phyloP scores from a whole-genome alignment of 2,329 filamentous ascomycete genomes.

The Cercospora berteroae region DNA sequence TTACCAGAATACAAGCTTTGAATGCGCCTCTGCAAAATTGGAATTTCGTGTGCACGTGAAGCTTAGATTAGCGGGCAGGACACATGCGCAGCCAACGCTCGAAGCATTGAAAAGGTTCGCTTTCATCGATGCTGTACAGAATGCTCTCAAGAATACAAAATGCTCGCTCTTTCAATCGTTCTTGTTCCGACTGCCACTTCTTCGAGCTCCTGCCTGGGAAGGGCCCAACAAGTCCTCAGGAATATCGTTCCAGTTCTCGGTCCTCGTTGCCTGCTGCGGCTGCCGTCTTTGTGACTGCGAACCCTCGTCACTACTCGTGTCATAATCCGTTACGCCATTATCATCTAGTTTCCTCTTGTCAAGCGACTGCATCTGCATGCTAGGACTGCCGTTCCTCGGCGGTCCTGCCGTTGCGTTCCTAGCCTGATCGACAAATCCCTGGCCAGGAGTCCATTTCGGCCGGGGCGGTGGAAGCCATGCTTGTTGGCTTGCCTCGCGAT shows the following conservation, averaged over 20 bases:
- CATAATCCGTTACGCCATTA: slow-evolving; percentile 37
- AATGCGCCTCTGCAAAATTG: no score
- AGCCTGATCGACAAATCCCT: slow-evolving; percentile 41
- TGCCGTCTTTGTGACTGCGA: slow-evolving; percentile 3
- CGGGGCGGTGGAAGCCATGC: slow-evolving; percentile 19
- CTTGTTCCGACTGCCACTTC: slow-evolving; percentile 35
- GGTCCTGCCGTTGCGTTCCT: slow-evolving; percentile 4
- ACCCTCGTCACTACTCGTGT: slow-evolving; percentile 31
- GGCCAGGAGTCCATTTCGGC: slow-evolving; percentile 31
- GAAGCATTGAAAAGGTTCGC: background rate
- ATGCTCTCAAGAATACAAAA: slow-evolving; percentile 36
- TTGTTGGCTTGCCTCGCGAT: slow-evolving; percentile 14
- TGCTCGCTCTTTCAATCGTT: slow-evolving; percentile 27
- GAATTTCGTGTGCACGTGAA: no score
- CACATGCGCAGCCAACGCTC: background rate
- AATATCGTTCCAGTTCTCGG: slow-evolving; percentile 50
- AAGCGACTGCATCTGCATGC: slow-evolving; percentile 44
- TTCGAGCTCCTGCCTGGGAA: slow-evolving; percentile 25
- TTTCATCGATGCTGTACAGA: slow-evolving; percentile 73
- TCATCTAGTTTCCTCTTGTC: slow-evolving; percentile 32
- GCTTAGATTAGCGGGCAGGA: no score
- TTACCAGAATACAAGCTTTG: no score
- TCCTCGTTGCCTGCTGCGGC: slow-evolving; percentile 22
- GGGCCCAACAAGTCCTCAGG: slow-evolving; percentile 46
- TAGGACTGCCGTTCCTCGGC: slow-evolving; percentile 12